Evolutionary conservation across 169 alveolate genomes (phyloP), one percentile per base, ranked within the genome.

Genomic region (Neospora caninum): DNA sequence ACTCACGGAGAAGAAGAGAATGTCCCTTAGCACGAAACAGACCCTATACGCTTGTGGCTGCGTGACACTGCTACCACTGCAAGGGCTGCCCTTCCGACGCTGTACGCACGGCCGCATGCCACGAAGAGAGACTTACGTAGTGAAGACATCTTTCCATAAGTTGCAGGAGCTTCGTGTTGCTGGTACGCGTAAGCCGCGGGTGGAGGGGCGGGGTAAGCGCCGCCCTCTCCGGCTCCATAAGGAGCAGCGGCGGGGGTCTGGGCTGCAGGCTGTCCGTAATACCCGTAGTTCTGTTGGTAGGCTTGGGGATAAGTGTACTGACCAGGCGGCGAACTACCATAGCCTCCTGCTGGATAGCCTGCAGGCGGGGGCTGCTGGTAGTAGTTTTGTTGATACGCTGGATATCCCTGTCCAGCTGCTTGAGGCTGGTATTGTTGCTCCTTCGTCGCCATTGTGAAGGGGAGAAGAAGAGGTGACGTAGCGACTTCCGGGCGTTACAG

Each of bases 181-280:
- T 39, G 69, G 67, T 82, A 82, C 16, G 89, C 69, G 89, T 82
- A 82, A 41, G 89, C 89, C 22, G 89, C 89, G 6, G 89, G 89
- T 6, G 89, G 89, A 9, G 89, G 89, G 10, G 89, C 67, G 25
- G 67, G 69, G n/a, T 73, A 73, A 25, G 43, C 84, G 41, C 80
- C 80, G 27, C 29, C 84, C 29, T n/a, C 84, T 34, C 27, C 84
- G 7, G 36, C 78, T 64, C 78, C 78, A 27, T 64, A 64, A 64
- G 78, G 78, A 64, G 78, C 31, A 25, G 78, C 29, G 31, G 78
- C 78, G 13, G 20, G 78, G 34, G 34, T 9, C 9, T 64, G 29
- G 78, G 25, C 78, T 4, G 78, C 34, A 29, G 78, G 78, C 25
- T 64, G 78, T 20, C 78, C 78, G 31, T 64, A 64, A 64, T 64